These are phyloP conservation scores for Crithidia thermophila DNA, from an alignment of 208 protist species.

Conservation along the genomic window DNA sequence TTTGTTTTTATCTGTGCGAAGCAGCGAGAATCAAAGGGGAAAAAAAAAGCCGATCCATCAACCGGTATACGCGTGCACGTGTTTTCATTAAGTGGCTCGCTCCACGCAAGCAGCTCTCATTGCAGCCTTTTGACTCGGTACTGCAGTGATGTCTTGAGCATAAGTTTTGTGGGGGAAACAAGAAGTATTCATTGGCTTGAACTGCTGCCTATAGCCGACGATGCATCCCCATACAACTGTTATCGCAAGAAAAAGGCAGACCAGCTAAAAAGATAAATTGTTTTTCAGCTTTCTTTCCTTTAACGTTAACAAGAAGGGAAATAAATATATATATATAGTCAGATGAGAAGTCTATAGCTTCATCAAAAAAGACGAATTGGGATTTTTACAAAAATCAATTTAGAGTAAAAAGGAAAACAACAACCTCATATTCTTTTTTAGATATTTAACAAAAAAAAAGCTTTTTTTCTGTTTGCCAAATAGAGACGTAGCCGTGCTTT, in stretches of 20 bases:
- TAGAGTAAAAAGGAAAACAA: not conserved
- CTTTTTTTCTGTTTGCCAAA: not conserved
- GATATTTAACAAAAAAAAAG: constrained; percentile 3
- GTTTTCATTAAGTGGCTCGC: too few relatives aligned
- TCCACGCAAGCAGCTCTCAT: too few relatives aligned
- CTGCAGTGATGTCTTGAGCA: too few relatives aligned
- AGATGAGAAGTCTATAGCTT: not conserved
- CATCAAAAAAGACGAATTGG: not conserved
- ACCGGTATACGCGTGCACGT: too few relatives aligned
- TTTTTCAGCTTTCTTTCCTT: not conserved
- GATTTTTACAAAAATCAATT: not conserved
- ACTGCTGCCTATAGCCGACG: too few relatives aligned
- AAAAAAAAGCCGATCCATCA: too few relatives aligned
- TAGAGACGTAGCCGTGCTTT: not conserved
- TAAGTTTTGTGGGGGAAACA: too few relatives aligned
- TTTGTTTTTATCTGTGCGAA: too few relatives aligned
- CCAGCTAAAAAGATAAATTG: not conserved
- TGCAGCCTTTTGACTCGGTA: too few relatives aligned
- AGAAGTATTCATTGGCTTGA: too few relatives aligned
- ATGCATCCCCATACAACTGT: too few relatives aligned
- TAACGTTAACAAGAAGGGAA: constrained; percentile 4
- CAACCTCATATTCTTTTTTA: not conserved
- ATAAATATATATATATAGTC: not conserved
- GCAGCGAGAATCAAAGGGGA: too few relatives aligned
- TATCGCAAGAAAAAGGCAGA: not conserved